Conservation (phyloP, 352 stramenopile genomes). For the Globisporangium nagaii region DNA sequence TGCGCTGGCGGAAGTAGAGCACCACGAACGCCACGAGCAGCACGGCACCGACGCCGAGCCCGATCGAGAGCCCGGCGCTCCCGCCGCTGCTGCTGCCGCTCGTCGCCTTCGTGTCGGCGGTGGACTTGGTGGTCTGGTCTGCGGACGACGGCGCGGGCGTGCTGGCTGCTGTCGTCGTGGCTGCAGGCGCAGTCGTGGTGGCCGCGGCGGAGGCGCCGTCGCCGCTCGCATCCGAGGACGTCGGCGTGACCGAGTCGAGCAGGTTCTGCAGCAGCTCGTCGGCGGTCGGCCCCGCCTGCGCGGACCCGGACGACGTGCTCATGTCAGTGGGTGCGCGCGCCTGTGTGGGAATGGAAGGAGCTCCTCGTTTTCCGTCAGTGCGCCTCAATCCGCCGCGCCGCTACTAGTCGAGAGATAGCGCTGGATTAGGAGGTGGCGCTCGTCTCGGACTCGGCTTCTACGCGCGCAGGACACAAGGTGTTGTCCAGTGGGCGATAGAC, state of each 20-base stretch:
- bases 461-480: not conserved
- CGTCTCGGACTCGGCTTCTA: not conserved
- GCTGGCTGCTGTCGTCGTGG: not conserved
- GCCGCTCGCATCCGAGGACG: not conserved
- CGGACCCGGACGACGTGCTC: constrained; percentile 10
- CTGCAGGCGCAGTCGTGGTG: not conserved
- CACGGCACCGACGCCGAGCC: constrained; percentile 6
- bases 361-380: no score
- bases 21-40: constrained; percentile 10
- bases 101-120: not conserved
- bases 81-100: not conserved
- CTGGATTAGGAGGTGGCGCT: not conserved
- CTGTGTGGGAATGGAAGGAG: no score
- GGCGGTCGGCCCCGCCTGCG: not conserved
- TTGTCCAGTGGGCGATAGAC: not conserved
- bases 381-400: no score
- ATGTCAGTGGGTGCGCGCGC: no score
- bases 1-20: constrained; percentile 12
- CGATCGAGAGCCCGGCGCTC: constrained; percentile 6
- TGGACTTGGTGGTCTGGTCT: constrained; percentile 4
- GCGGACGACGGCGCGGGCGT: not conserved
- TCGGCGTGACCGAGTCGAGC: constrained; percentile 13
- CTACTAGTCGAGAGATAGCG: no score
- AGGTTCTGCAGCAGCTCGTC: constrained; percentile 17
- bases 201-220: not conserved